Percentiles rank a stretch among this genome's conserved stretches.
These are phyloP conservation scores for Tetratostichococcus sp. DNA, from an alignment of 139 green algal species.

Conservation along the genomic window DNA sequence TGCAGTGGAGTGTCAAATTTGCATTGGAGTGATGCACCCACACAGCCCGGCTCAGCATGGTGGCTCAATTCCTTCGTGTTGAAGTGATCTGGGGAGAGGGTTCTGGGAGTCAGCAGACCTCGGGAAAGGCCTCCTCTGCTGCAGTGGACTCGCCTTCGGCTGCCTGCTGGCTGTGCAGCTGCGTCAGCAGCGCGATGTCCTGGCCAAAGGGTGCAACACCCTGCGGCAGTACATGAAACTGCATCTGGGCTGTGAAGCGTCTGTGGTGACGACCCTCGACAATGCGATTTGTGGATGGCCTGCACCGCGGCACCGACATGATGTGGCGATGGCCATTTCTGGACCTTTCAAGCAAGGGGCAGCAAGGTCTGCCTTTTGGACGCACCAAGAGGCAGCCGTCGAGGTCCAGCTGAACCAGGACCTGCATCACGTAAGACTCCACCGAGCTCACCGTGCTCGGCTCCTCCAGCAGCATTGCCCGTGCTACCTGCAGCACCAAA, in stretches of 20 bases:
- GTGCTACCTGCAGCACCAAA: constrained; percentile 15
- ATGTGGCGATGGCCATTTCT: too few relatives aligned
- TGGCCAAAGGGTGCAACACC: constrained; percentile 70
- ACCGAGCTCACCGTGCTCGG: background rate
- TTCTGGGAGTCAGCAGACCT: background rate
- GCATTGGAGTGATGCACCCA: too few relatives aligned
- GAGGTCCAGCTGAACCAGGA: constrained; percentile 23
- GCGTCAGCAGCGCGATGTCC: constrained; percentile 60
- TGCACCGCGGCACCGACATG: too few relatives aligned
- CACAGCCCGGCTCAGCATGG: too few relatives aligned
- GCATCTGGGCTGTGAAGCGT: too few relatives aligned
- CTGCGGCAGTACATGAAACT: constrained; percentile 7
- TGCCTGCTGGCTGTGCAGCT: constrained; percentile 11
- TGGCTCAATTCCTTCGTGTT: too few relatives aligned
- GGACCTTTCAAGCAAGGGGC: too few relatives aligned
- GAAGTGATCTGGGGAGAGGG: too few relatives aligned
- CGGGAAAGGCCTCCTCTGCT: constrained; percentile 5
- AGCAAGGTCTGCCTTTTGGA: too few relatives aligned
- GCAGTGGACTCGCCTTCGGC: constrained; percentile 3
- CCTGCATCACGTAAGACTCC: constrained; percentile 14
- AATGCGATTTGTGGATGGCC: too few relatives aligned
- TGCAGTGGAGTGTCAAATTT: background rate
- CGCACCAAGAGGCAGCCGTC: constrained; percentile 19
- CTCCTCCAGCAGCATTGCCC: constrained; percentile 4
- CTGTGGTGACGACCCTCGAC: too few relatives aligned